A percentile compares a stretch with the other conserved stretches of the same genome.
phyloP scores from a whole-genome alignment of 2,329 filamentous ascomycete species.

The Epichloe glyceriae region DNA sequence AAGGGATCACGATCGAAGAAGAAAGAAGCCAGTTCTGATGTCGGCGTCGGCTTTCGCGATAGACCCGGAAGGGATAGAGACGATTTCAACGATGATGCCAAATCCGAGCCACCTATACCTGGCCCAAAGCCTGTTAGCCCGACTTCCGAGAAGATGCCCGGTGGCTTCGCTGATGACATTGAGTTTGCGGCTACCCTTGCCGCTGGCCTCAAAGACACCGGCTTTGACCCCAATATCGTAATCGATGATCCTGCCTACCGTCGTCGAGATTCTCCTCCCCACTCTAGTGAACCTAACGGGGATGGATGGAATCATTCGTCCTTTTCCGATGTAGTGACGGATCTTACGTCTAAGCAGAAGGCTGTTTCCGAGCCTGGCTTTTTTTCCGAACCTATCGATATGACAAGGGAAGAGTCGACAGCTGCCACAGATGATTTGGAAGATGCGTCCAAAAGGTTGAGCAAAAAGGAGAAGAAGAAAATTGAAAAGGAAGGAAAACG shows the following conservation, averaged over 20 bases:
- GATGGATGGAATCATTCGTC: constrained; percentile 34
- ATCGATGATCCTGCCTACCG: constrained; percentile 53
- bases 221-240: constrained; percentile 59
- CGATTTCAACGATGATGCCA: constrained; percentile 24
- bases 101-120: constrained; percentile 34
- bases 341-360: constrained; percentile 16
- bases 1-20: constrained; percentile 6
- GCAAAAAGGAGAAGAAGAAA: constrained; percentile 37
- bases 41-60: constrained; percentile 8
- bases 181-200: constrained; percentile 58
- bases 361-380: constrained; percentile 26
- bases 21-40: constrained; percentile 5
- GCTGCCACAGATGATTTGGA: constrained; percentile 13
- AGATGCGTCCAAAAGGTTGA: constrained; percentile 20
- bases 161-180: constrained; percentile 52
- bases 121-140: constrained; percentile 44
- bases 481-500: constrained; percentile 26
- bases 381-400: constrained; percentile 35
- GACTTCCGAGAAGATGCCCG: constrained; percentile 43
- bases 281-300: constrained; percentile 35
- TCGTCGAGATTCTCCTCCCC: constrained; percentile 49
- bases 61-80: constrained; percentile 10
- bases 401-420: constrained; percentile 19
- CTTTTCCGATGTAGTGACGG: constrained; percentile 33
- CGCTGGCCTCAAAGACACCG: constrained; percentile 54